Base-by-base conservation (phyloP, 2,329 filamentous ascomycete genomes). In the Triangularia verruculosa region DNA sequence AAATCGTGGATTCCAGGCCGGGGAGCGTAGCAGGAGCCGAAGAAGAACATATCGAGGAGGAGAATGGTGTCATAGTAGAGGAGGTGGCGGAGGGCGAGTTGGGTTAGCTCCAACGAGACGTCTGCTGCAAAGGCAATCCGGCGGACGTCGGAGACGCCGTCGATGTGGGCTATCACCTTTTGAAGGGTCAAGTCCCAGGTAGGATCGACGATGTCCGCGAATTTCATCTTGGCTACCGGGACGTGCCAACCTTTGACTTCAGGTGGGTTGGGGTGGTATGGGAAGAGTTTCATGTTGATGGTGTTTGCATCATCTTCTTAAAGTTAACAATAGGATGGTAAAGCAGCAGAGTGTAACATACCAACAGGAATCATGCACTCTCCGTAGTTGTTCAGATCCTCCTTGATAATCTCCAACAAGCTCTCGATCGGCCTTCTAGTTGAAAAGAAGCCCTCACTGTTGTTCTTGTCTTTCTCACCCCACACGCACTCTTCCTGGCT, bases 301-400 rank as follows among this genome's bases (percentile, higher is more conserved):
- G 92, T 97, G 75, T 97, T 97, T 65, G 92, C 88, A 69, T 96
- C 92, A 75, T 97, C 93, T 93, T 61, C 17, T 30, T 28, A 22
- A 24, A 59, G 71, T 39, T 68, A 27, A 67, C 68, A 24, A 71
- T 61, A 12, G 17, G 43, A 22, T 7, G 27, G 25, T 22, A 55
- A 25, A 55, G 28, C 39, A 11, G 56, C n/a, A 61, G 34, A 39
- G 24, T 24, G 22, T 39, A 27, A 80, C 85, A 67, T 79, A 93
- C 91, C 91, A 67, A 97, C 94, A 0, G 93, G 93, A 72, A 97
- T 97, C 93, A 97, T 97, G 82, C 93, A 97, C 79, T 99, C 95
- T 73, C 92, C 93, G 73, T 97, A 99, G 71, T 96, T 96, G 74
- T 98, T 97, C 70, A 99, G 74, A 74, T 99, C 93, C 77, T 97